Evolutionary conservation across 768 basidiomycete species (phyloP), one percentile per base, ranked within the genome.

Genomic region (Rhizopogon vinicolor): DNA sequence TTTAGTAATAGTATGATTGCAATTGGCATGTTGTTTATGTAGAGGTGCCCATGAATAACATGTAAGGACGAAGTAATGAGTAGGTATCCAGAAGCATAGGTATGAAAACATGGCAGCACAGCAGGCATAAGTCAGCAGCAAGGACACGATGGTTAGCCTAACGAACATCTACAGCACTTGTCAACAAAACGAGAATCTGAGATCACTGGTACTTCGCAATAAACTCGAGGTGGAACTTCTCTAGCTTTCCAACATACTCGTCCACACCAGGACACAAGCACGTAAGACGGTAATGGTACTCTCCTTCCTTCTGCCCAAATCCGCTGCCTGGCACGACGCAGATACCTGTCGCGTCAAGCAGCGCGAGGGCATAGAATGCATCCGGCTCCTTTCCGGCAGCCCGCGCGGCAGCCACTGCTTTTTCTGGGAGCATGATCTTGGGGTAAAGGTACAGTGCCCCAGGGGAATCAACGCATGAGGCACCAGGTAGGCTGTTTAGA

Each of bases 401-500:
- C 60, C 77, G 70, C 33, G 96, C 96, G 7, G 83, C 90, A 45
- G 84, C 79, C 54, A 87, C 73, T 3, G 92, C 95, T 61, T 80
- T 83, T 14, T 78, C 63, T 7, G 93, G 84, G 46, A 99, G 78
- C 44, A 77, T 74, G 62, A 98, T 87, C 65, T 77, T 79, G 5
- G 96, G 97, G 77, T 86, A 98, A 44, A 99, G 79, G 73, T 99
- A 99, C 64, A 99, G 78, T 13, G 96, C 94, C 3, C 95, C 95
- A 10, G 96, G 88, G 0, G 89, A 89, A 65, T 89, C 76, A 55
- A 93, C 91, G 68, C 95, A 98, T 12, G 85, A 87, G 53, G 96
- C 86, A n/a, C 96, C 94, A 3, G 87, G 82, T 31, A 96, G 81
- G 39, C 77, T 70, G 68, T 91, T 91, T 65, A 98, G 83, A n/a